Evolutionary conservation across 176 grass and related monocot species (phyloP).

Genomic region (Lolium perenne): DNA sequence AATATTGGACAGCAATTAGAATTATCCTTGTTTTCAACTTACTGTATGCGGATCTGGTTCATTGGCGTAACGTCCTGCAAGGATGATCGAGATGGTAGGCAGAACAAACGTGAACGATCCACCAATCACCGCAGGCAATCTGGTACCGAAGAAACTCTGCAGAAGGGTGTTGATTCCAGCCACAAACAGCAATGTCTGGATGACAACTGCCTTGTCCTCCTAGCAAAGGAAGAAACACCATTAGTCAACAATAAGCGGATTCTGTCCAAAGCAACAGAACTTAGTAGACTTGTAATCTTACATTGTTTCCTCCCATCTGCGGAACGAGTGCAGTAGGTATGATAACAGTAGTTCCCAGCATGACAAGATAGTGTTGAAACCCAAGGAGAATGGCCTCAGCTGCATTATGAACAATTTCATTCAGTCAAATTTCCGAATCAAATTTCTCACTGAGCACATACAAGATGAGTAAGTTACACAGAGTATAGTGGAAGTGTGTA

Average conservation of each 20-base stretch:
- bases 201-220: conserved; percentile 95
- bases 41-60: conserved; percentile 78
- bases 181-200: conserved; percentile 93
- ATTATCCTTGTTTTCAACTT: conserved; percentile 14
- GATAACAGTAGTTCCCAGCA: conserved; percentile 96
- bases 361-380: conserved; percentile 97
- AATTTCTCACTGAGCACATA: not conserved
- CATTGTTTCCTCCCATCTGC: conserved; percentile 99
- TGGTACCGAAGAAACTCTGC: conserved; percentile 93
- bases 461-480: not conserved
- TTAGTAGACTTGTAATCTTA: conserved; percentile 42
- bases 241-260: not conserved
- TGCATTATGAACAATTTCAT: conserved; percentile 49
- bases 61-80: conserved; percentile 85
- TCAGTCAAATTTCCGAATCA: conserved; percentile 12
- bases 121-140: conserved; percentile 90
- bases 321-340: conserved; percentile 99
- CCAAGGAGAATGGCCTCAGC: conserved; percentile 97
- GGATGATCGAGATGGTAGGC: conserved; percentile 93
- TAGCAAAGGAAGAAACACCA: conserved; percentile 37
- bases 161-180: conserved; percentile 92
- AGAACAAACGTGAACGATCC: conserved; percentile 93
- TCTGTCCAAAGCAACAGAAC: not conserved
- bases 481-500: not conserved
- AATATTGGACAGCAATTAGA: conserved; percentile 24